Percentiles rank a stretch among this genome's conserved stretches.
phyloP scores from a whole-genome alignment of 306 rosid genomes.

The Acacia confusa region DNA sequence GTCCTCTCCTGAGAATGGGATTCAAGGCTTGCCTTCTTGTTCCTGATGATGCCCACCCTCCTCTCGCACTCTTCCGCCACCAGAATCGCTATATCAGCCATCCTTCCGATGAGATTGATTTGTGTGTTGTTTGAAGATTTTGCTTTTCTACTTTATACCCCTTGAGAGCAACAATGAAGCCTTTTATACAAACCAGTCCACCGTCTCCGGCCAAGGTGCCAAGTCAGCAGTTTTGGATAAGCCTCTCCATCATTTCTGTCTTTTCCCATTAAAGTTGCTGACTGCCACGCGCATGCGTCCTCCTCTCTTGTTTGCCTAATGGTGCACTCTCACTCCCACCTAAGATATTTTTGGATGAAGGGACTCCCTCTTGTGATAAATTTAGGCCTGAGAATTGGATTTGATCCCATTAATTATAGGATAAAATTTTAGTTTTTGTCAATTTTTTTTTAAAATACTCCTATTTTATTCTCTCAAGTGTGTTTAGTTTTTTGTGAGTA shows the following conservation, averaged over 20 bases:
- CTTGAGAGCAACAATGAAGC: not conserved
- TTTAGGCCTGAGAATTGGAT: no score
- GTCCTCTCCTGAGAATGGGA: not conserved
- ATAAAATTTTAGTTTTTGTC: no score
- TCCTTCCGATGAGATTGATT: conserved; percentile 10
- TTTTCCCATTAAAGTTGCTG: not conserved
- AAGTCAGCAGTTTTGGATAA: not conserved
- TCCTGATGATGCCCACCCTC: conserved; percentile 45
- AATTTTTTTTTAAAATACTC: no score
- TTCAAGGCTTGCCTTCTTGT: conserved; percentile 6
- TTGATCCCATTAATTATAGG: no score
- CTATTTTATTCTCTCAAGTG: no score
- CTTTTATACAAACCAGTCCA: not conserved
- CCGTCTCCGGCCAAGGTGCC: no score
- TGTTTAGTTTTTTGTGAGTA: no score
- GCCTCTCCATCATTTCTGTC: not conserved
- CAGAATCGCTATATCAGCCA: conserved; percentile 88
- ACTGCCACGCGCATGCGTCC: not conserved
- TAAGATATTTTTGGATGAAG: no score
- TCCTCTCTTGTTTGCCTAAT: not conserved
- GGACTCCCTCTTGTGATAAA: no score
- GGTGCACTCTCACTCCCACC: not conserved
- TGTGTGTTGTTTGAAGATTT: not conserved
- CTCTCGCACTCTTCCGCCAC: conserved; percentile 88
- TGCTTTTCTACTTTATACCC: not conserved